Conservation (phyloP, 225 moss, liverwort and hornwort species). For the Polytrichum formosum region DNA sequence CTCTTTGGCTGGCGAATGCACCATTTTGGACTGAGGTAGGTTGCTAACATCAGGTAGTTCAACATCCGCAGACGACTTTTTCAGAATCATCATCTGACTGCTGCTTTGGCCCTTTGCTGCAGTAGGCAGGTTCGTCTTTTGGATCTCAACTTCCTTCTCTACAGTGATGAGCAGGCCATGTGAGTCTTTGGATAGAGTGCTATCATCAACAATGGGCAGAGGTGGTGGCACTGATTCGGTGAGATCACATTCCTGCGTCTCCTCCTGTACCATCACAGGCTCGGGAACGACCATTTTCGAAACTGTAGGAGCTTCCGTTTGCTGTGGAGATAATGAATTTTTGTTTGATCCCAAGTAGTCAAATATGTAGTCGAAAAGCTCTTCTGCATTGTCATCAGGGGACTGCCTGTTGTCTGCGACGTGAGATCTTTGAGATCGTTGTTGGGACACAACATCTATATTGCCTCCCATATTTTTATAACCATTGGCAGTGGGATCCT, state of each 20-base stretch:
- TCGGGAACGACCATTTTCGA: slow-evolving; percentile 1
- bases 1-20: slow-evolving; percentile 33
- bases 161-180: not conserved
- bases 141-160: slow-evolving; percentile 1
- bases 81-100: not conserved
- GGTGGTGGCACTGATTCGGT: not conserved
- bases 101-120: slow-evolving; percentile 5
- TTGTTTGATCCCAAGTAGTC: slow-evolving; percentile 18
- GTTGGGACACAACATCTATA: not conserved
- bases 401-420: not conserved
- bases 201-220: not conserved
- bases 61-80: slow-evolving; percentile 10
- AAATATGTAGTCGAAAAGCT: slow-evolving; percentile 21
- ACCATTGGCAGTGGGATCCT: not conserved
- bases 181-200: not conserved
- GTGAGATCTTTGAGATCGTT: too few relatives aligned
- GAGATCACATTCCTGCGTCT: not conserved
- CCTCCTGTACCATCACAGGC: not conserved
- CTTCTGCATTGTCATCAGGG: slow-evolving; percentile 10
- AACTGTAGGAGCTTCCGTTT: not conserved
- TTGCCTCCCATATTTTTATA: not conserved
- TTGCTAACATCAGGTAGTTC: slow-evolving; percentile 7
- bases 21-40: slow-evolving; percentile 4
- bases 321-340: not conserved
- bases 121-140: not conserved